phyloP scores from a whole-genome alignment of 805 yeast genomes.

The Metschnikowia lunata region DNA sequence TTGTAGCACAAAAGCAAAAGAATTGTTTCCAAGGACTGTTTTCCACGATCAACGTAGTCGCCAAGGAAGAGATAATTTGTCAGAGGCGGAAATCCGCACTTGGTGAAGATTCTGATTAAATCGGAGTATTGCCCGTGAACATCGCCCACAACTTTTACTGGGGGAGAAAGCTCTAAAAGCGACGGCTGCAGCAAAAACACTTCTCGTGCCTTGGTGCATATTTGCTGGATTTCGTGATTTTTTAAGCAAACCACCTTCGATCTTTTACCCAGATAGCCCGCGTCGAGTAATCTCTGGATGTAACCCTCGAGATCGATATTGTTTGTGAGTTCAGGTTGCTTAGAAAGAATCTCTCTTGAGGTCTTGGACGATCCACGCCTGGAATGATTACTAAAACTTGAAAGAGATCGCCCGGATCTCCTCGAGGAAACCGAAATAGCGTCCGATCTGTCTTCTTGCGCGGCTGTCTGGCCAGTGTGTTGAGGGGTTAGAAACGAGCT shows the following conservation, averaged over 20 bases:
- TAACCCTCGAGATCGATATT: conserved; percentile 70
- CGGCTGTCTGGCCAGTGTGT: conserved; percentile 15
- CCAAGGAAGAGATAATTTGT: conserved; percentile 91
- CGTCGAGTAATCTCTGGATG: conserved; percentile 87
- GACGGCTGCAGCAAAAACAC: conserved; percentile 89
- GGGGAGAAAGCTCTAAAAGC: conserved; percentile 77
- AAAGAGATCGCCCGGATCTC: conserved; percentile 16
- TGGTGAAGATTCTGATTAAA: conserved; percentile 81
- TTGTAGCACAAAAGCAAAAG: conserved; percentile 84
- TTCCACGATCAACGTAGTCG: conserved; percentile 97
- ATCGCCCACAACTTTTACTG: conserved; percentile 86
- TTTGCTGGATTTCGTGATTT: conserved; percentile 73
- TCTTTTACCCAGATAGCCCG: conserved; percentile 93
- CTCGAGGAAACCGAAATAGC: conserved; percentile 16
- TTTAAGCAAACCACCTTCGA: conserved; percentile 86
- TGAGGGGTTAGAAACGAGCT: conserved; percentile 14
- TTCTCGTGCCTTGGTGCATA: conserved; percentile 86
- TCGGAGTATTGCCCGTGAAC: conserved; percentile 97
- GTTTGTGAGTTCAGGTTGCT: conserved; percentile 13
- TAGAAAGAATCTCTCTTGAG: conserved; percentile 9
- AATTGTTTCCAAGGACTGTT: conserved; percentile 91
- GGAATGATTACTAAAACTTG: conserved; percentile 12
- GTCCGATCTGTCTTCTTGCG: conserved; percentile 15
- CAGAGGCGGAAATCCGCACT: conserved; percentile 96
- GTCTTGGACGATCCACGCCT: conserved; percentile 14